Base-by-base conservation (phyloP, 345 rosid genomes). In the Sisymbrium altissimum region DNA sequence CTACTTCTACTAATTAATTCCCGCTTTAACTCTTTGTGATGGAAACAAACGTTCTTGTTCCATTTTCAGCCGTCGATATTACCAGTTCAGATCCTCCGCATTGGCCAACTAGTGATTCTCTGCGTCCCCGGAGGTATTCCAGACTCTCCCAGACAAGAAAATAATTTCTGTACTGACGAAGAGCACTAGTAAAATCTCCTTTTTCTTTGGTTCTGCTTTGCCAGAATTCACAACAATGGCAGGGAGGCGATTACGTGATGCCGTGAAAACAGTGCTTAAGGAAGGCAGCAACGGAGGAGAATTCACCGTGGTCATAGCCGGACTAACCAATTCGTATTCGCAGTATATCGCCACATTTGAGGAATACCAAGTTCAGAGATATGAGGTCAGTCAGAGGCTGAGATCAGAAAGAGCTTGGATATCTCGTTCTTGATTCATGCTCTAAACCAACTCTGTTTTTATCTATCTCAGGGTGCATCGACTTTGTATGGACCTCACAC, bases 301-400 rank as follows among this genome's bases (percentile, higher is more conserved):
- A 7, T 35, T 35, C 38, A 35, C 9, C 38, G 10, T 35, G 38
- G 38, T 35, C 9, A 35, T 35, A 35, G 38, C 38, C 38, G 38
- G 38, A 7, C 38, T 35, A 35, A 35, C 38, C 10, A 35, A 35
- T 2, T 35, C 38, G 38, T 35, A 35, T 87, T 90, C 97, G 6
- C 95, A 87, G 79, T 93, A 90, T 54, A 71, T 93, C 15, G 85
- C 98, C 33, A 90, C 98, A 68, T 83, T 88, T 36, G 98, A 93
- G 71, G 98, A 93, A 82, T 90, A 93, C 33, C 45, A 88, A 78
- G 72, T 88, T 40, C 98, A 93, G 81, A 87, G 98, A 88, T 93
- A 93, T 5, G 98, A 93, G 89, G 98, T 86, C 46, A 73, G 82
- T 0, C 4, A 30, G 7, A 80, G 32, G 5, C 53, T 64, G 17